Evolutionary conservation across 2,329 filamentous ascomycete species (phyloP), one percentile per base, ranked within the genome.

Genomic region (Cucurbitaria berberidis): DNA sequence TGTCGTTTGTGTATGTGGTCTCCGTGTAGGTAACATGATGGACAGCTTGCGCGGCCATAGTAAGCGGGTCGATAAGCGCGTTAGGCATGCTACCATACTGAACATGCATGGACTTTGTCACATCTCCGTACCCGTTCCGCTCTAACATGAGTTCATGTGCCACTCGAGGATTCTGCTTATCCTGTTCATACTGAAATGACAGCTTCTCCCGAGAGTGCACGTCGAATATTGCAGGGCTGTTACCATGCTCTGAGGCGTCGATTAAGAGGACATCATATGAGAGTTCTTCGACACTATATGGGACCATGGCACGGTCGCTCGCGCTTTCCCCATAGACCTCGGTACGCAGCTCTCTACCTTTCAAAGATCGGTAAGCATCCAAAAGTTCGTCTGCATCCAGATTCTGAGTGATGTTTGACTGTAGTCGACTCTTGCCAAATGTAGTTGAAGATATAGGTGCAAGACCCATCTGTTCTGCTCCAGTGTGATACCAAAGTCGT

Each of bases 271-370:
- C 15, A 19, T 36, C 10, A 24, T 27, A 26, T 13, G 6, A 8
- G n/a, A n/a, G n/a, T 21, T 45, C 43, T 9, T n/a, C 10, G 43
- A 45, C 22, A 8, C 16, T 21, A 24, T 35, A 35, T 15, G 43
- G 43, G 8, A 35, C 43, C 9, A 3, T 7, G 7, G 19, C 27
- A 9, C 11, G 16, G 5, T 7, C 7, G 8, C 4, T 19, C 4
- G 49, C 52, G 30, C 57, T 53, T 3, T 27, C 16, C 13, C 30
- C 35, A 34, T 56, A 59, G 6, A 57, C 19, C 36, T 59, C 56
- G 18, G 41, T 8, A 3, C 53, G 44, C 4, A 54, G 26, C 8
- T 43, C 4, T 3, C n/a, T 9, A 5, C 56, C 56, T 22, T 51
- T 50, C 26, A 59, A 35, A 11, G 48, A 32, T 18, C 56, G 44